Percentiles rank a stretch among this genome's conserved stretches.
phyloP scores from a whole-genome alignment of 805 yeast species.

The Ogataea zsoltii region DNA sequence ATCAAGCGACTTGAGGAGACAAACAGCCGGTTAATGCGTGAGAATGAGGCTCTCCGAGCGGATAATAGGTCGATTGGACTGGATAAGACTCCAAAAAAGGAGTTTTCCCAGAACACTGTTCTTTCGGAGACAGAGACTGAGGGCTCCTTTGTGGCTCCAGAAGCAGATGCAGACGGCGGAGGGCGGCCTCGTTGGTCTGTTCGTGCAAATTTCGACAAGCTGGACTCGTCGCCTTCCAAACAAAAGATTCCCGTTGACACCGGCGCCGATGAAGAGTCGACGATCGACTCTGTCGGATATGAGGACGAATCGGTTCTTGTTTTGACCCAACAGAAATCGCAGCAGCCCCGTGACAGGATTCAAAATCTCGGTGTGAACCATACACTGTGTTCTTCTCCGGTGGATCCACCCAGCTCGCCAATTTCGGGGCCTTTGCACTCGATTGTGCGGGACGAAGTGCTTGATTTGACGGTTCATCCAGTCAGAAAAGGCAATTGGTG shows the following conservation, averaged over 20 bases:
- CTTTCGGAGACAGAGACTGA: slow-evolving; percentile 21
- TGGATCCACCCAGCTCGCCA: slow-evolving; percentile 6
- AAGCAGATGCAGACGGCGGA: neutral
- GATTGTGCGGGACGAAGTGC: slow-evolving; percentile 1
- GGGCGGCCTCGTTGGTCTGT: neutral
- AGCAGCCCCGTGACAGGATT: slow-evolving; percentile 15
- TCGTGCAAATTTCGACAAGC: neutral
- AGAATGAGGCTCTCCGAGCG: no score
- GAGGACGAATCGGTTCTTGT: slow-evolving; percentile 12
- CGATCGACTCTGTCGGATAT: slow-evolving; percentile 3
- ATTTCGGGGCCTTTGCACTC: neutral
- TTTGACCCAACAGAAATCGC: slow-evolving; percentile 9
- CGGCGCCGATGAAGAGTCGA: slow-evolving; percentile 1
- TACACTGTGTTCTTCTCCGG: neutral
- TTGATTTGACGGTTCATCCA: slow-evolving; percentile 32
- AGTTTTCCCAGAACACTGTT: neutral
- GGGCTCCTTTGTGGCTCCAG: slow-evolving; percentile 3
- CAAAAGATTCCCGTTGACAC: neutral
- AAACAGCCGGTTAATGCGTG: no score
- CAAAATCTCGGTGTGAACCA: slow-evolving; percentile 4
- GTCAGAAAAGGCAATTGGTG: slow-evolving; percentile 32
- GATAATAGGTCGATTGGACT: no score
- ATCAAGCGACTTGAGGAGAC: neutral
- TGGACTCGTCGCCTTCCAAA: slow-evolving; percentile 5
- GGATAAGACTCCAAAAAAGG: no score